Evolutionary conservation across 2,329 filamentous ascomycete genomes (phyloP).

Genomic region (Conoideocrella luteorostrata): DNA sequence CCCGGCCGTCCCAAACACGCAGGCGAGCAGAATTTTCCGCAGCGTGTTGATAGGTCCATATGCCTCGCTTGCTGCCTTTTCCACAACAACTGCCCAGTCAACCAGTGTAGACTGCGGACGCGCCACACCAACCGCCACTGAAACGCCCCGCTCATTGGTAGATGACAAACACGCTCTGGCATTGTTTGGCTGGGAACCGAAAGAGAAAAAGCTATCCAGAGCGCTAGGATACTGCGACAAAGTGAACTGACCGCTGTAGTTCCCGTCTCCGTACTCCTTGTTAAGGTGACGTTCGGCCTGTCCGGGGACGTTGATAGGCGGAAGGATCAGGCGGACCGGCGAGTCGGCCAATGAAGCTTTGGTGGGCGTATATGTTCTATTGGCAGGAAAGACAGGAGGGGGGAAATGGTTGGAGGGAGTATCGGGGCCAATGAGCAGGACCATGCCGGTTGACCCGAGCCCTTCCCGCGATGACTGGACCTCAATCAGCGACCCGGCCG

Average conservation of each 20-base stretch:
- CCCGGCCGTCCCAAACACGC: slow-evolving; percentile 76
- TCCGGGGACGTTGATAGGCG: slow-evolving; percentile 37
- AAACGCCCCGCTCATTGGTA: slow-evolving; percentile 61
- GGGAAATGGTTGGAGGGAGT: slow-evolving; percentile 60
- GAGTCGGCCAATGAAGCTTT: slow-evolving; percentile 33
- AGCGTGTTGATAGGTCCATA: slow-evolving; percentile 68
- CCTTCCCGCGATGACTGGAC: slow-evolving; percentile 62
- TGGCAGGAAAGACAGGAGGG: slow-evolving; percentile 36
- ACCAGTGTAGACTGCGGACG: slow-evolving; percentile 61
- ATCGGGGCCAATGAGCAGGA: slow-evolving; percentile 63
- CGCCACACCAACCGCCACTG: slow-evolving; percentile 76
- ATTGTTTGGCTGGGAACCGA: slow-evolving; percentile 49
- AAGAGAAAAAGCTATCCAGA: slow-evolving; percentile 49
- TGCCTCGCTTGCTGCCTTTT: slow-evolving; percentile 68
- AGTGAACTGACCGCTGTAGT: slow-evolving; percentile 46
- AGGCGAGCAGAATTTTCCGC: slow-evolving; percentile 74
- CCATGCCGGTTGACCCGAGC: slow-evolving; percentile 61
- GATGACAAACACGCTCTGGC: slow-evolving; percentile 64
- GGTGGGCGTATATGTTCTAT: slow-evolving; percentile 35
- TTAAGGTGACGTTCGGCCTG: slow-evolving; percentile 41
- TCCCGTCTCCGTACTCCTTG: slow-evolving; percentile 27
- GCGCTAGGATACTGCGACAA: slow-evolving; percentile 59
- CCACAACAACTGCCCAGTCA: slow-evolving; percentile 77
- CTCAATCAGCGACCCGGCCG: slow-evolving; percentile 56
- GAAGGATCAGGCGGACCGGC: slow-evolving; percentile 54